These are phyloP conservation scores for Chlorella variabilis DNA, from an alignment of 163 green algal species.

Conservation along the genomic window DNA sequence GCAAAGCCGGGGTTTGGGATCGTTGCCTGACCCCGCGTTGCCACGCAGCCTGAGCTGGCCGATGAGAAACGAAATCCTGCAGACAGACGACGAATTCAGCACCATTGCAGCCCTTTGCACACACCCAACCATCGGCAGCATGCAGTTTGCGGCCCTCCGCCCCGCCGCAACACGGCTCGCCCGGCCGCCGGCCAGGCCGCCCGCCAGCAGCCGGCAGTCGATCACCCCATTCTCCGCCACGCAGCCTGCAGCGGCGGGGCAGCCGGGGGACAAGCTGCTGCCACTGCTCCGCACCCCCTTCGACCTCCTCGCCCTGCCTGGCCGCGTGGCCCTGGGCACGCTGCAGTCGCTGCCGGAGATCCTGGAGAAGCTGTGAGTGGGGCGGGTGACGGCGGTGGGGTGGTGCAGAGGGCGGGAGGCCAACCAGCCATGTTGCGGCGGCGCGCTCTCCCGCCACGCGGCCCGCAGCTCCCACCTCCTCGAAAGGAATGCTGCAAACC, in stretches of 20 bases:
- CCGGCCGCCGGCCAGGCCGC: neutral
- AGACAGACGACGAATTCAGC: no score
- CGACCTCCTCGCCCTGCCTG: conserved; percentile 66
- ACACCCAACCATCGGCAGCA: no score
- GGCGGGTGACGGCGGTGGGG: no score
- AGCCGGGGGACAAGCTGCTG: conserved; percentile 32
- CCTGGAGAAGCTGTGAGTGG: conserved; percentile 65
- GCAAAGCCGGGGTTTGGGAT: no score
- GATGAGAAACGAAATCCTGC: no score
- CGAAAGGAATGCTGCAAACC: no score
- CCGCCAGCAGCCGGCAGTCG: neutral
- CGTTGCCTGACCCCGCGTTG: no score
- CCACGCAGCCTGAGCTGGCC: no score
- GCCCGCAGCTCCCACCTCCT: no score
- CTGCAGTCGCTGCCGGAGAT: conserved; percentile 62
- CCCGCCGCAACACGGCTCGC: neutral
- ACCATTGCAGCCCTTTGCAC: no score
- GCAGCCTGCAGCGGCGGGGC: neutral
- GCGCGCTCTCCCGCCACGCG: no score
- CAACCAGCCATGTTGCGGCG: neutral
- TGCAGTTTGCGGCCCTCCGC: neutral
- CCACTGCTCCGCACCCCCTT: conserved; percentile 60
- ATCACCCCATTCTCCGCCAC: neutral
- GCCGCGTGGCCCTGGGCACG: conserved; percentile 59
- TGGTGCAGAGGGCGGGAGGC: neutral